Percentiles rank a stretch among this genome's conserved stretches.
Evolutionary conservation across 768 basidiomycete genomes (phyloP).

Genomic region (Xerocomus brunneocitrinus): DNA sequence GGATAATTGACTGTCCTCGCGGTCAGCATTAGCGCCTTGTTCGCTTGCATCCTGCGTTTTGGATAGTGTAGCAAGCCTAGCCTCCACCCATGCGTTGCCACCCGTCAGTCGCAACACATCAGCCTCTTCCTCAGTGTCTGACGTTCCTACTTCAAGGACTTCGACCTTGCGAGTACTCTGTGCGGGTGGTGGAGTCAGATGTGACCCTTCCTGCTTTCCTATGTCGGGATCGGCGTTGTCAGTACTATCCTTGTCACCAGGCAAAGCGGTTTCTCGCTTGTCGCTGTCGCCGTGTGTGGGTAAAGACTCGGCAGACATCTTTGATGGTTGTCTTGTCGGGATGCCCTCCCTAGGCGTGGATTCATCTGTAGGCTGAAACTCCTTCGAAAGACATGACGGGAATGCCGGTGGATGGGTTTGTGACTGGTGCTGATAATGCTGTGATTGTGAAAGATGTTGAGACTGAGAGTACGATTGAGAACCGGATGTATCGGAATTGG

Average conservation of each 20-base stretch:
- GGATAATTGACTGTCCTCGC: slow-evolving; percentile 2
- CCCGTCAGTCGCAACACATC: slow-evolving; percentile 7
- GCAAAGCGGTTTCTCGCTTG: background rate
- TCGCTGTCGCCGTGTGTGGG: background rate
- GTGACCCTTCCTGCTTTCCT: background rate
- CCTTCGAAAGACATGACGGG: slow-evolving; percentile 18
- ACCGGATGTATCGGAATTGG: slow-evolving; percentile 52
- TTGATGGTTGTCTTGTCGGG: background rate
- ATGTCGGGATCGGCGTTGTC: background rate
- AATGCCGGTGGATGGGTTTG: slow-evolving; percentile 9
- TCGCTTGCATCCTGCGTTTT: background rate
- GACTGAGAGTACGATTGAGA: slow-evolving; percentile 31
- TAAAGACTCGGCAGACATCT: slow-evolving; percentile 1
- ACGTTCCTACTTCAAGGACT: slow-evolving; percentile 9
- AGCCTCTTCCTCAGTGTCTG: slow-evolving; percentile 7
- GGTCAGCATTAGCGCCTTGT: background rate
- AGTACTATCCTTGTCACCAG: background rate
- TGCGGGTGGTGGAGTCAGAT: background rate
- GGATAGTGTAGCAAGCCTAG: background rate
- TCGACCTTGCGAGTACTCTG: slow-evolving; percentile 9
- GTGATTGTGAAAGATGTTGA: slow-evolving; percentile 23
- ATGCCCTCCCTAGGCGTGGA: slow-evolving; percentile 18
- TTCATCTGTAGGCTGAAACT: slow-evolving; percentile 15
- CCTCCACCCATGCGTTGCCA: background rate
- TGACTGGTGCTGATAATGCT: slow-evolving; percentile 23